Evolutionary conservation across 176 grass and related monocot genomes (phyloP).

Genomic region (Phoenix roebelenii): DNA sequence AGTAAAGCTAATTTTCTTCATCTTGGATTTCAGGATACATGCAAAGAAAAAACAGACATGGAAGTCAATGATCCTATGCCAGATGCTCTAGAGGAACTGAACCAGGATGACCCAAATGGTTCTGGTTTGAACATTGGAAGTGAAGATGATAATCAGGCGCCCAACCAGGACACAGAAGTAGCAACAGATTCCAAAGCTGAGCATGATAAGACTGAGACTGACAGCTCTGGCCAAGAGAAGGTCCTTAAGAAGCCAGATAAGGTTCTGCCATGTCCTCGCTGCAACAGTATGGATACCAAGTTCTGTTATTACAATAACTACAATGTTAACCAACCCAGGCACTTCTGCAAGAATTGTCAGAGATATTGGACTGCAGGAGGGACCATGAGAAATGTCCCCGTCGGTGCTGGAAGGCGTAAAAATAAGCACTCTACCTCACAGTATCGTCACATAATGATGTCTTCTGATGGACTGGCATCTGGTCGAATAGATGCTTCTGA

Average conservation of each 20-base stretch:
- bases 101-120: constrained; percentile 22
- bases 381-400: constrained; percentile 76
- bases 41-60: constrained; percentile 18
- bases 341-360: constrained; percentile 90
- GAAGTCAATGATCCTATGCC: constrained; percentile 7
- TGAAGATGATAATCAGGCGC: constrained; percentile 20
- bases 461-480: constrained; percentile 41
- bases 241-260: constrained; percentile 80
- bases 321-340: constrained; percentile 8
- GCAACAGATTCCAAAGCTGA: constrained; percentile 32
- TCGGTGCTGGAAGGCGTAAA: constrained; percentile 74
- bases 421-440: constrained; percentile 51
- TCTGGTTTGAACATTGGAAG: constrained; percentile 32
- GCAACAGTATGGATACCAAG: constrained; percentile 87
- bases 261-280: constrained; percentile 65
- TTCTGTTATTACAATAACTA: constrained; percentile 67
- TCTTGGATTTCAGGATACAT: constrained; percentile 27
- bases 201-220: constrained; percentile 35
- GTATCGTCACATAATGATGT: constrained; percentile 45
- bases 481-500: constrained; percentile 35
- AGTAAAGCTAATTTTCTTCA: background rate
- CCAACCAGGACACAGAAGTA: constrained; percentile 16
- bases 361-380: constrained; percentile 82
- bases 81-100: constrained; percentile 20
- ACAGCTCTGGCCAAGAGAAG: constrained; percentile 41